A percentile compares a stretch with the other conserved stretches of the same genome.
phyloP scores from a whole-genome alignment of 805 yeast species.

The Metschnikowia lachancei region DNA sequence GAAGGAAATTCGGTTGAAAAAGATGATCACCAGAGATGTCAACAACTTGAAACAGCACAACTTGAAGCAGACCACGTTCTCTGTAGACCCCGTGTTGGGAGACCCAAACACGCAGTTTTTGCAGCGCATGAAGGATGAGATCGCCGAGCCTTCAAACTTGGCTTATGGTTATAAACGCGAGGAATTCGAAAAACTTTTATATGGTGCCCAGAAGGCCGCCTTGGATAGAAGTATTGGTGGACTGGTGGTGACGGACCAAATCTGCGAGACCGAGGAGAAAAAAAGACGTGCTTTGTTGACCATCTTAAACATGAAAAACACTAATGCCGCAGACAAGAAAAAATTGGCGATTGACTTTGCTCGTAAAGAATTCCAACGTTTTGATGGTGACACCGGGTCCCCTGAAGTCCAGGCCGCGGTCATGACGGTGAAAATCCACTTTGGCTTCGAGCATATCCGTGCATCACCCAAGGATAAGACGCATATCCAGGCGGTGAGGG shows the following conservation, averaged over 20 bases:
- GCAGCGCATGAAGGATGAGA: constrained; percentile 60
- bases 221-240: constrained; percentile 38
- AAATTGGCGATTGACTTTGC: constrained; percentile 64
- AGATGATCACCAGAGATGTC: constrained; percentile 37
- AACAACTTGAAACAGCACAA: constrained; percentile 41
- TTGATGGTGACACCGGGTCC: constrained; percentile 90
- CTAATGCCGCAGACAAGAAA: constrained; percentile 55
- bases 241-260: constrained; percentile 28
- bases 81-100: constrained; percentile 85
- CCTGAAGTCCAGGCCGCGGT: constrained; percentile 96
- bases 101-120: constrained; percentile 63
- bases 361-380: constrained; percentile 72
- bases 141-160: constrained; percentile 63
- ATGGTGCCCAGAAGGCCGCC: constrained; percentile 70
- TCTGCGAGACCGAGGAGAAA: constrained; percentile 40
- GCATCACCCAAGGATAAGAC: constrained; percentile 69
- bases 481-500: constrained; percentile 69
- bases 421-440: constrained; percentile 75
- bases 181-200: constrained; percentile 73
- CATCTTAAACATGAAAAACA: constrained; percentile 70
- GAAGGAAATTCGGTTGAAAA: constrained; percentile 40
- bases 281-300: constrained; percentile 70
- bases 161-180: constrained; percentile 55
- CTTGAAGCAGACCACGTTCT: constrained; percentile 30
- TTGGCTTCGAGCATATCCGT: constrained; percentile 67